Evolutionary conservation across 2,329 filamentous ascomycete species (phyloP).

Genomic region (Chaetomium strumarium): DNA sequence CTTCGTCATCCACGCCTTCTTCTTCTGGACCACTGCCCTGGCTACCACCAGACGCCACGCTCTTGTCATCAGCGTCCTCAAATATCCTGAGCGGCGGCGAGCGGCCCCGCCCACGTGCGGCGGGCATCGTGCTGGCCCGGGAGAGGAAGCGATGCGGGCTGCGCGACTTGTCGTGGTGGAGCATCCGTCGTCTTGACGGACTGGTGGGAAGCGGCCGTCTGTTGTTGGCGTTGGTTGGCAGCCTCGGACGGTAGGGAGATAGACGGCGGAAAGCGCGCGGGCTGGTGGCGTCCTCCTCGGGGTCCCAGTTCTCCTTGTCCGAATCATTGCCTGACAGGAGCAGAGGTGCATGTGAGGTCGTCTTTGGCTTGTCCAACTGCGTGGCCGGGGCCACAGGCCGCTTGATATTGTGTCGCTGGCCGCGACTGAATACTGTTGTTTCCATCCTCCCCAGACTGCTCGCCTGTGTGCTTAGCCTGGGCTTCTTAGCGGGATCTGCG

Average conservation of each 20-base stretch:
- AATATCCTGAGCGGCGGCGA: constrained; percentile 37
- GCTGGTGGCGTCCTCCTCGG: constrained; percentile 43
- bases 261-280: constrained; percentile 26
- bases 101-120: constrained; percentile 1
- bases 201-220: constrained; percentile 35
- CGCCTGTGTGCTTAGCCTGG: constrained; percentile 53
- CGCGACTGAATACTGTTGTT: constrained; percentile 29
- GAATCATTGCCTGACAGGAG: constrained; percentile 61
- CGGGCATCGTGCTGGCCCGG: constrained; percentile 25
- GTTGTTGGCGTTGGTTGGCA: constrained; percentile 13
- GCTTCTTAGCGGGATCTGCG: constrained; percentile 47
- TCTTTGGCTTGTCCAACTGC: constrained; percentile 33
- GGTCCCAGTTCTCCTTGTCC: constrained; percentile 90
- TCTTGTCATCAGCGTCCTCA: constrained; percentile 43
- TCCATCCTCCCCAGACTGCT: constrained; percentile 61
- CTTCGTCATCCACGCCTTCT: constrained; percentile 49
- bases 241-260: constrained; percentile 7
- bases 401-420: constrained; percentile 34
- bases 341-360: constrained; percentile 32
- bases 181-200: constrained; percentile 32
- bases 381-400: background rate
- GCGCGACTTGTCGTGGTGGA: constrained; percentile 33
- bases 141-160: constrained; percentile 30
- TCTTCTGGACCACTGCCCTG: background rate
- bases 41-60: background rate